Conservation (phyloP, 2,329 filamentous ascomycete genomes). For the Penicillium sp. region DNA sequence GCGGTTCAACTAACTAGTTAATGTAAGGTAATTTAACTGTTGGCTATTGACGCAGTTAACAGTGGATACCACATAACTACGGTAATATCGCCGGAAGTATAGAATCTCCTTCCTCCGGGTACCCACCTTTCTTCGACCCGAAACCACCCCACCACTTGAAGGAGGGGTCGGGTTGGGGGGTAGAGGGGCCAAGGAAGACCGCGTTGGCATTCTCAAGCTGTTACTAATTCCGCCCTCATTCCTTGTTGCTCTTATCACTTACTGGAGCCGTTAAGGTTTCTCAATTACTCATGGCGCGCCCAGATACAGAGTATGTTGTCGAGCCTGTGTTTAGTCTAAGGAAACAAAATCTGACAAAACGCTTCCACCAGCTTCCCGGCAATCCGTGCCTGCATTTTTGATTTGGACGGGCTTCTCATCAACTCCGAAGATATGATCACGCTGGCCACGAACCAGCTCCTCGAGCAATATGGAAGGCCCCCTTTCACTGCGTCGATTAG, state of each 20-base stretch:
- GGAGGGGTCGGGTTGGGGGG: not conserved
- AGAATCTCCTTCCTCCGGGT: not conserved
- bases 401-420: conserved; percentile 32
- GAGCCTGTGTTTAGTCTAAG: not conserved
- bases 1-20: not conserved
- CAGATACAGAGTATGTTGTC: not conserved
- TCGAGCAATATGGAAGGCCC: conserved; percentile 17
- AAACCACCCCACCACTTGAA: not conserved
- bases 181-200: not conserved
- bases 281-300: not conserved
- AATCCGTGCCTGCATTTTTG: conserved; percentile 32
- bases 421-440: conserved; percentile 32
- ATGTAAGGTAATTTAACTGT: not conserved
- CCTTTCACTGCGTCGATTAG: conserved; percentile 13
- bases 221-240: not conserved
- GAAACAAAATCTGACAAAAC: conserved; percentile 6
- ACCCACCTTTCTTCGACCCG: not conserved
- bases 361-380: conserved; percentile 16
- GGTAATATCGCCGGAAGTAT: not conserved
- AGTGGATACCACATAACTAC: not conserved
- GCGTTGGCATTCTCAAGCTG: not conserved
- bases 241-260: not conserved
- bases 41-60: not conserved
- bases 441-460: conserved; percentile 13
- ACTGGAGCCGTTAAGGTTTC: not conserved